These are phyloP conservation scores for Fusarium concolor DNA, from an alignment of 2,329 filamentous ascomycete species.

Conservation along the genomic window DNA sequence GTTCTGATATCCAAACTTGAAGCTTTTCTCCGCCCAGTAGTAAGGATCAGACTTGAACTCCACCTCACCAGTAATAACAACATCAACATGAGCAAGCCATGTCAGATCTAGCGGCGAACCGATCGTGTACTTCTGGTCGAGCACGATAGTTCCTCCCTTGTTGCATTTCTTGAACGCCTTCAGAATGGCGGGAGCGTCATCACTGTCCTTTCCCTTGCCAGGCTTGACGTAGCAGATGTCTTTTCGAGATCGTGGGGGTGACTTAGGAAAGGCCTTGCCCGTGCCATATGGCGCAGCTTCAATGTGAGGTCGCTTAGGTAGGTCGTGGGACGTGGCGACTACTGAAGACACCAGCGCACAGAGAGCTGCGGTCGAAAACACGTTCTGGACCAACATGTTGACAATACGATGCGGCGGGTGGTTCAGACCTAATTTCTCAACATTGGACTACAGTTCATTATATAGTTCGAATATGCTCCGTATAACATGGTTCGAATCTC, in stretches of 20 bases:
- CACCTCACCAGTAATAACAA: conserved; percentile 67
- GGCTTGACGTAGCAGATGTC: conserved; percentile 40
- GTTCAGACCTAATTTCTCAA: not conserved
- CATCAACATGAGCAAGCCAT: conserved; percentile 71
- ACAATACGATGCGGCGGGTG: not conserved
- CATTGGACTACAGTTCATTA: not conserved
- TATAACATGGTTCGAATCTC: not conserved
- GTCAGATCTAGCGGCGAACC: conserved; percentile 74
- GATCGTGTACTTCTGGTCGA: conserved; percentile 70
- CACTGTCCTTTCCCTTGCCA: conserved; percentile 3
- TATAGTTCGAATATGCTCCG: not conserved
- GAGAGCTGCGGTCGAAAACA: conserved; percentile 23
- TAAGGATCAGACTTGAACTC: conserved; percentile 74
- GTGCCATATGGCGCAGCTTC: conserved; percentile 34
- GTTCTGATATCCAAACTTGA: conserved; percentile 74
- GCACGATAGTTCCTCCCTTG: conserved; percentile 70
- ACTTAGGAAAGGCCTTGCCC: conserved; percentile 31
- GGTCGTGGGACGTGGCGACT: not conserved
- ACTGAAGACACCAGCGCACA: conserved; percentile 28
- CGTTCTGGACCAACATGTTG: conserved; percentile 18
- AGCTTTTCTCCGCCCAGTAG: conserved; percentile 75
- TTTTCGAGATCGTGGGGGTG: conserved; percentile 23
- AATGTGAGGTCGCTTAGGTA: conserved; percentile 37
- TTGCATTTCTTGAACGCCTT: conserved; percentile 61
- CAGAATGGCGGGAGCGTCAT: conserved; percentile 38